Evolutionary conservation across 176 grass and related monocot genomes (phyloP).

Genomic region (Phoenix dactylifera): DNA sequence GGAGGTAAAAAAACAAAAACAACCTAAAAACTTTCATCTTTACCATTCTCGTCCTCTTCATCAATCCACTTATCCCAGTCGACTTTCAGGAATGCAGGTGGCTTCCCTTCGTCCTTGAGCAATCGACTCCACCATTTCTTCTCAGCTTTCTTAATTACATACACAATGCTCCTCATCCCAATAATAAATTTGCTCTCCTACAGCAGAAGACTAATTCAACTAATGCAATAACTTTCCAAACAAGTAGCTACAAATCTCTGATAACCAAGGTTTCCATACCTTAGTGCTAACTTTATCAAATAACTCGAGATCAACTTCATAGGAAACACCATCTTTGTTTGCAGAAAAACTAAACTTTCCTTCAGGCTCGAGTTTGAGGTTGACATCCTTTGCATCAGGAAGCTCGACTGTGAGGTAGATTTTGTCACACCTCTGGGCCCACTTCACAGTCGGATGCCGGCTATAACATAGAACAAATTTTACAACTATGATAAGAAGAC

Average conservation of each 20-base stretch:
- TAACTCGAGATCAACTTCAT: constrained; percentile 9
- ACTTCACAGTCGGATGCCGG: constrained; percentile 17
- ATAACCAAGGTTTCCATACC: background rate
- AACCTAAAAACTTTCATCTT: background rate
- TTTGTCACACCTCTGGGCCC: constrained; percentile 18
- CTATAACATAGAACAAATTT: background rate
- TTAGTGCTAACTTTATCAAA: constrained; percentile 17
- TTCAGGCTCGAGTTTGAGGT: constrained; percentile 7
- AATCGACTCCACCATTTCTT: constrained; percentile 25
- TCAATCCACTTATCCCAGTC: constrained; percentile 25
- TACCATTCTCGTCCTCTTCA: background rate
- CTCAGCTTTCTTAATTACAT: constrained; percentile 9
- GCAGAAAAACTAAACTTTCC: constrained; percentile 16
- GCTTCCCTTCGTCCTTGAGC: constrained; percentile 13
- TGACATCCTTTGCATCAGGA: constrained; percentile 20
- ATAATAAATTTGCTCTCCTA: constrained; percentile 11
- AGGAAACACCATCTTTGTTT: background rate
- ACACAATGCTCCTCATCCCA: constrained; percentile 3
- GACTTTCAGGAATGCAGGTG: constrained; percentile 15
- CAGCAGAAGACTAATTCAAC: too few relatives aligned
- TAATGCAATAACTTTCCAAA: too few relatives aligned
- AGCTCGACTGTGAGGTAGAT: constrained; percentile 12
- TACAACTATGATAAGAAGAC: too few relatives aligned
- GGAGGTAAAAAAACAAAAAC: background rate
- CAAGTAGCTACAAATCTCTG: too few relatives aligned